These are phyloP conservation scores for Mortierella polycephala DNA, from an alignment of 371 early-diverging fungal species.

Conservation along the genomic window DNA sequence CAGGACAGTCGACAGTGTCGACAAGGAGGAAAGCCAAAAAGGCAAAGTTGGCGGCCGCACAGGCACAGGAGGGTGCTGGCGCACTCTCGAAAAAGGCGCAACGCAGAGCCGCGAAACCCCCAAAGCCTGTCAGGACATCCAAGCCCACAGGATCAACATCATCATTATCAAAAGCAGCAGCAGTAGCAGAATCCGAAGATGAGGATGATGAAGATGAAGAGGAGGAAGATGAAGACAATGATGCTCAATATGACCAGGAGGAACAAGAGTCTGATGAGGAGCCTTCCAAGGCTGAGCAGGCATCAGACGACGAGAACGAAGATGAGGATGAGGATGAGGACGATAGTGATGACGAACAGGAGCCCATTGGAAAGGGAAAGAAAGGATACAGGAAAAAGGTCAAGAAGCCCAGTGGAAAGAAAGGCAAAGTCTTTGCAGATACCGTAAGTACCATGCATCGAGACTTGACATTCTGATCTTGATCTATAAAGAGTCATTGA, in stretches of 20 bases:
- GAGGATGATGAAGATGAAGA: conserved; percentile 25
- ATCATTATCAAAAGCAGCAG: conserved; percentile 4
- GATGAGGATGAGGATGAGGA: conserved; percentile 13
- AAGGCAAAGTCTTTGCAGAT: conserved; percentile 51
- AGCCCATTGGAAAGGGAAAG: conserved; percentile 29
- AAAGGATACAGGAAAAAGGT: conserved; percentile 45
- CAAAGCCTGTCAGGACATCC: conserved; percentile 6
- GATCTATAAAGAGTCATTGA: no score
- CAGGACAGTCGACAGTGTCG: conserved; percentile 42
- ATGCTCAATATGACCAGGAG: no score
- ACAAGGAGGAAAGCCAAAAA: conserved; percentile 51
- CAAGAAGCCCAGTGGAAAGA: conserved; percentile 54
- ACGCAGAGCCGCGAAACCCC: conserved; percentile 22
- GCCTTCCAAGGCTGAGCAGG: conserved; percentile 1
- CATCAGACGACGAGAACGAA: conserved; percentile 13
- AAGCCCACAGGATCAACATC: background rate
- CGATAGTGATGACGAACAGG: conserved; percentile 13
- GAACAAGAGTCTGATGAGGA: conserved; percentile 10
- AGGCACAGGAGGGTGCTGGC: conserved; percentile 9
- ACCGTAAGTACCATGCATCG: conserved; percentile 18
- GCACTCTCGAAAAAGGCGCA: conserved; percentile 41
- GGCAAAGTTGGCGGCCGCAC: conserved; percentile 23
- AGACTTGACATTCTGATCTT: background rate
- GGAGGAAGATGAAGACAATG: conserved; percentile 26
- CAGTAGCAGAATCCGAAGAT: conserved; percentile 10